Evolutionary conservation across 2,329 filamentous ascomycete species (phyloP).

Genomic region (Paracamarosporium sp.): DNA sequence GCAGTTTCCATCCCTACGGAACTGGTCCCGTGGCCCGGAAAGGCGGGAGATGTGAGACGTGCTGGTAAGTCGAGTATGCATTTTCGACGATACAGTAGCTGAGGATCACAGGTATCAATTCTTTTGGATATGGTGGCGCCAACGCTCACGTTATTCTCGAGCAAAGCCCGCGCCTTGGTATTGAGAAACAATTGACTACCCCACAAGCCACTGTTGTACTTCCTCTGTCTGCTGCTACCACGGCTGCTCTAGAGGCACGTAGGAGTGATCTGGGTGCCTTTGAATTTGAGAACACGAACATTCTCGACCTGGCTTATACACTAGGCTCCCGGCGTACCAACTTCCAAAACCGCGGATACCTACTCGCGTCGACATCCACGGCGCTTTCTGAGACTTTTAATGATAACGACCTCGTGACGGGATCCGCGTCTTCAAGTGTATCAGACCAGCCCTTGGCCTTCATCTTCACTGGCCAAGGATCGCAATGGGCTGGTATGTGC

Average conservation of each 20-base stretch:
- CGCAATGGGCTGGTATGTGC: conserved; percentile 36
- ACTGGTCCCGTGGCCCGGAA: not conserved
- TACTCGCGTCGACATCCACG: not conserved
- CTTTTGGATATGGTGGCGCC: not conserved
- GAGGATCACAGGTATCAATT: not conserved
- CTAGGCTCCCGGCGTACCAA: not conserved
- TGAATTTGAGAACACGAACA: not conserved
- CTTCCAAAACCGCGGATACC: not conserved
- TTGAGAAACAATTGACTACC: not conserved
- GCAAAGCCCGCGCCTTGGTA: not conserved
- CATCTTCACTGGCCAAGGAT: conserved; percentile 42
- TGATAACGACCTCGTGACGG: not conserved
- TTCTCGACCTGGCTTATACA: not conserved
- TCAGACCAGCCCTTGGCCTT: conserved; percentile 13
- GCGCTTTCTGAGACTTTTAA: not conserved
- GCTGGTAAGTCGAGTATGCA: too few relatives aligned
- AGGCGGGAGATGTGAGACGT: conserved; percentile 17
- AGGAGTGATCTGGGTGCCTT: not conserved
- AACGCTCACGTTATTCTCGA: conserved; percentile 10
- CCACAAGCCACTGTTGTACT: not conserved
- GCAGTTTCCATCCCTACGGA: conserved; percentile 6
- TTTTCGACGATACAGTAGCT: conserved; percentile 10
- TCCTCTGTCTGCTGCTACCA: not conserved
- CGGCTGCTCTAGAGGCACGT: not conserved
- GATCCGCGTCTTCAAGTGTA: not conserved